These are phyloP conservation scores for Cryoendolithus antarcticus DNA, from an alignment of 2,329 filamentous ascomycete genomes.

Conservation along the genomic window DNA sequence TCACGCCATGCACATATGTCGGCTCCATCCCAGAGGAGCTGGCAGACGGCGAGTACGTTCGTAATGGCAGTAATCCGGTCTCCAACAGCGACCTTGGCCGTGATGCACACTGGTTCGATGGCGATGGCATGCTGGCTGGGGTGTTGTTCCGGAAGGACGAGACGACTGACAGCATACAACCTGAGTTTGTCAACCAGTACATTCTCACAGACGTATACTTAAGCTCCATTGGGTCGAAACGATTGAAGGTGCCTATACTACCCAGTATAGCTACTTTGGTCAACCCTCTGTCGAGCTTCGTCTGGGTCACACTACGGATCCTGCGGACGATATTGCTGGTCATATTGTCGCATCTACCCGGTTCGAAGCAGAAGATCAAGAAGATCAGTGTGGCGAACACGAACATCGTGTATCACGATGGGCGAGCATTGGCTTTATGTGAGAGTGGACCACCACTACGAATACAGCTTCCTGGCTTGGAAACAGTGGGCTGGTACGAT, in stretches of 20 bases:
- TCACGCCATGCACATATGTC: constrained; percentile 45
- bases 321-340: constrained; percentile 47
- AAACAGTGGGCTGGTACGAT: constrained; percentile 61
- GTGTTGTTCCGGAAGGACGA: constrained; percentile 44
- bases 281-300: constrained; percentile 42
- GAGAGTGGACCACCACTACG: constrained; percentile 60
- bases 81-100: constrained; percentile 47
- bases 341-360: constrained; percentile 44
- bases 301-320: constrained; percentile 40
- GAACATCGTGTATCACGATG: constrained; percentile 53
- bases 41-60: constrained; percentile 56
- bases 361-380: constrained; percentile 45
- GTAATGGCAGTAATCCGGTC: constrained; percentile 59
- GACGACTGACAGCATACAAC: constrained; percentile 32
- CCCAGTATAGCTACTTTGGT: constrained; percentile 57
- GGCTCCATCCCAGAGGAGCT: constrained; percentile 54
- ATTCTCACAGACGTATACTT: constrained; percentile 55
- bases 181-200: constrained; percentile 58
- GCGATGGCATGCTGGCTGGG: constrained; percentile 61
- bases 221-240: constrained; percentile 36
- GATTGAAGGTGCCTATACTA: constrained; percentile 44
- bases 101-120: constrained; percentile 63
- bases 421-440: constrained; percentile 55
- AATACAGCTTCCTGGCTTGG: constrained; percentile 48
- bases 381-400: constrained; percentile 63